Evolutionary conservation across 2,329 filamentous ascomycete genomes (phyloP), one percentile per base, ranked within the genome.

Genomic region (Diplocarpon rosae): DNA sequence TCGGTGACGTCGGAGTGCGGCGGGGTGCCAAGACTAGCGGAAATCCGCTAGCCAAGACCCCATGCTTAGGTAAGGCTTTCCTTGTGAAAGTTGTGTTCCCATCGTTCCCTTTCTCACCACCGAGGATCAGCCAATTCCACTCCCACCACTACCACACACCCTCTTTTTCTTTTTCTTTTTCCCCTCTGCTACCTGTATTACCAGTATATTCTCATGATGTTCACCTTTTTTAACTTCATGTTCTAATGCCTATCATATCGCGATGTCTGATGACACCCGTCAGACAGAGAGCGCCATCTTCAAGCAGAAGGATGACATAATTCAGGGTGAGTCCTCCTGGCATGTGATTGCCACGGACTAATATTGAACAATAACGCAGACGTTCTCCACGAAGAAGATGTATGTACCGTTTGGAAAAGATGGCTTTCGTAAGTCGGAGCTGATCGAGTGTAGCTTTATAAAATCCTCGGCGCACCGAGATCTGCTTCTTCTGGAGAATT

Each of bases 401-500:
- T 62, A 56, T 36, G 55, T 24, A 20, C 27, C 24, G 27, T 3
- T 24, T 37, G 17, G 17, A 14, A 30, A 14, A 11, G 2, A 32
- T 32, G 33, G 14, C n/a, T 10, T 7, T 30, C 24, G 15, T 14
- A 7, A n/a, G 30, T 10, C 13, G 24, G 43, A 9, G 35, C 48
- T 58, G 37, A 58, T 43, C 11, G 20, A 15, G 10, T 29, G 36
- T 42, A 62, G 59, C 43, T 64, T 36, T 65, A 66, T 50, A 62
- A 62, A 48, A 63, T 65, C 29, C 53, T 66, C 20, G 63, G 64
- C 37, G 62, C 63, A 37, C 43, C 55, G 14, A 49, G 59, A 39
- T 53, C 55, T 34, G 57, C 62, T 35, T 61, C 62, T 12, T 43
- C 59, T n/a, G 50, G 53, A 17, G 64, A 66, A 48, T 55, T 66